Evolutionary conservation across 73 alveolate species (phyloP).

Genomic region (Uronychia setigera): DNA sequence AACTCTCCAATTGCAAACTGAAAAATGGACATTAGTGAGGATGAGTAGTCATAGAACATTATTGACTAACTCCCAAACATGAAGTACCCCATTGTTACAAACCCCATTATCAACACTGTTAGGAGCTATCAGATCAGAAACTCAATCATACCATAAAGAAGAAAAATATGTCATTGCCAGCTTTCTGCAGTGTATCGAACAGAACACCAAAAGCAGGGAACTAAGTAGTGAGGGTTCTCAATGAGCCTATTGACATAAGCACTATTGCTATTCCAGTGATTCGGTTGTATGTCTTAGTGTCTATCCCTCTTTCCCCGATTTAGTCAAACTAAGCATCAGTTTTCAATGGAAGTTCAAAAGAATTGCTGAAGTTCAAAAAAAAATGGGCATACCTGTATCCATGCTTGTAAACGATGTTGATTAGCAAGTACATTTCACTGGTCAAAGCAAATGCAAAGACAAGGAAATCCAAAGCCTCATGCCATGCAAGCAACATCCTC

Average conservation of each 20-base stretch:
- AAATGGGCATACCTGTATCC: background rate
- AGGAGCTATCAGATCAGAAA: background rate
- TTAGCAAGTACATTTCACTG: no score
- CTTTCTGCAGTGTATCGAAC: slow-evolving; percentile 33
- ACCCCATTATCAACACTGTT: background rate
- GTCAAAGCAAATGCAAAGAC: no score
- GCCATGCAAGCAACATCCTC: no score
- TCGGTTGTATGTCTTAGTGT: slow-evolving; percentile 5
- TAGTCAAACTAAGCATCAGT: slow-evolving; percentile 11
- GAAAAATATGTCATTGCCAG: slow-evolving; percentile 18
- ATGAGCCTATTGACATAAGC: slow-evolving; percentile 30
- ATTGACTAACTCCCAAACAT: slow-evolving; percentile 3
- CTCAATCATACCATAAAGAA: slow-evolving; percentile 8
- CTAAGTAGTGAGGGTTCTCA: slow-evolving; percentile 40
- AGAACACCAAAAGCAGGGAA: slow-evolving; percentile 54
- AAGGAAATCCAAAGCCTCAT: no score
- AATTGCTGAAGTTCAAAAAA: slow-evolving; percentile 4
- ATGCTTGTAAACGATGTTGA: slow-evolving; percentile 17
- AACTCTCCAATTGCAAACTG: background rate
- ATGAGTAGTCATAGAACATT: background rate
- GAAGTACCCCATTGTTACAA: background rate
- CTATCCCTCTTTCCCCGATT: slow-evolving; percentile 4
- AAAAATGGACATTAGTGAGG: background rate
- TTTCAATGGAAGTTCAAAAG: slow-evolving; percentile 32
- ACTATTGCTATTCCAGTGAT: slow-evolving; percentile 37